phyloP scores from a whole-genome alignment of 148 eudicot genomes.

The Arctostaphylos glauca region DNA sequence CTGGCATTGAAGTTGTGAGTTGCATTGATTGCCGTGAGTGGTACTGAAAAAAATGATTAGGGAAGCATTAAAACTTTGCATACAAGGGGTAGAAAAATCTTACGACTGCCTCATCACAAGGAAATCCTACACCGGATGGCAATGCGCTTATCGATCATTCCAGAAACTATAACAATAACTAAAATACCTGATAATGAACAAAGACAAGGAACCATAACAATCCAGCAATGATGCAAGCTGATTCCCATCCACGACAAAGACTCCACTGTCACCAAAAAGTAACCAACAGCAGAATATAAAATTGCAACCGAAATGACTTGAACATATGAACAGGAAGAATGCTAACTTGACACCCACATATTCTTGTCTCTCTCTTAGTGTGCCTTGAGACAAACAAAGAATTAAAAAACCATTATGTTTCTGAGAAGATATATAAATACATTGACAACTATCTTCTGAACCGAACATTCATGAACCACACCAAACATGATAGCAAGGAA shows the following conservation, averaged over 20 bases:
- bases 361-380: too few relatives aligned
- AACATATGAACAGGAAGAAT: too few relatives aligned
- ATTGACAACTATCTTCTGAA: neutral
- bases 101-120: neutral
- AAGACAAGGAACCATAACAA: too few relatives aligned
- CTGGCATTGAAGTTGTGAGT: neutral
- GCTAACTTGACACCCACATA: too few relatives aligned
- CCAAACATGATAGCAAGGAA: neutral
- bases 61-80: neutral
- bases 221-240: neutral
- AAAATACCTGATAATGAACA: neutral
- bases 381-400: too few relatives aligned
- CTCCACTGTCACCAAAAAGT: neutral
- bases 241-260: neutral
- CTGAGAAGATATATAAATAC: neutral
- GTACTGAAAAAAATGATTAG: too few relatives aligned
- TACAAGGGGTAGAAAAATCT: neutral
- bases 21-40: too few relatives aligned
- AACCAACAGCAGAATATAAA: neutral
- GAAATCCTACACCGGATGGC: too few relatives aligned
- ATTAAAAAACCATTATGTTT: too few relatives aligned
- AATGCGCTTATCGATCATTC: neutral
- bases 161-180: neutral
- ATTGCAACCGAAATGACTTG: neutral
- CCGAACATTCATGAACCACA: neutral